A percentile compares a stretch with the other conserved stretches of the same genome.
phyloP scores from a whole-genome alignment of 2,329 filamentous ascomycete species.

The Aureobasidium zeae region DNA sequence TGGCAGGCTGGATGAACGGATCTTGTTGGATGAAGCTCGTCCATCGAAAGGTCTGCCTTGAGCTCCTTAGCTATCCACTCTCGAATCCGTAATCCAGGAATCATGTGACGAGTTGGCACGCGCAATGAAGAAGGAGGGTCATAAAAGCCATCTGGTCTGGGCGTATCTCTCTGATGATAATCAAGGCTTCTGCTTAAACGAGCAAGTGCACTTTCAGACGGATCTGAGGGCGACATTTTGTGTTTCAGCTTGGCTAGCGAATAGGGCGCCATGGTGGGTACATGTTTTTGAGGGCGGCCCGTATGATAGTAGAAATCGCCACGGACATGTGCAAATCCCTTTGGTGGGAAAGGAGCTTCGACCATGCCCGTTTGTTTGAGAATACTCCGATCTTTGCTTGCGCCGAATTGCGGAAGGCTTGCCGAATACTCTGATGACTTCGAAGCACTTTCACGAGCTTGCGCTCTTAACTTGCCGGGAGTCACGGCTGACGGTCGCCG shows the following conservation, averaged over 20 bases:
- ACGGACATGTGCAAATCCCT: slow-evolving; percentile 55
- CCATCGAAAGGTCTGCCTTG: neutral
- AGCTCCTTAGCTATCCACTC: neutral
- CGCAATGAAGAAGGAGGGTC: slow-evolving; percentile 19
- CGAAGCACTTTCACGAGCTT: slow-evolving; percentile 22
- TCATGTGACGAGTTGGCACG: slow-evolving; percentile 25
- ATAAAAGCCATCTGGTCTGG: slow-evolving; percentile 16
- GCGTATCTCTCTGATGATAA: slow-evolving; percentile 21
- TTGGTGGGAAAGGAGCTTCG: slow-evolving; percentile 63
- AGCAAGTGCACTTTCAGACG: slow-evolving; percentile 22
- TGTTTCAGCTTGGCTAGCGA: slow-evolving; percentile 35
- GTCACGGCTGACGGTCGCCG: slow-evolving; percentile 34
- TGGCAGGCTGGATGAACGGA: slow-evolving; percentile 51
- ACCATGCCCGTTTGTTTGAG: slow-evolving; percentile 56
- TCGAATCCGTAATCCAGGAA: slow-evolving; percentile 31
- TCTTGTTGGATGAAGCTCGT: neutral
- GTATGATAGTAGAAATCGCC: slow-evolving; percentile 29
- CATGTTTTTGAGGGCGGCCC: neutral
- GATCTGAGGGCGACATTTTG: slow-evolving; percentile 20
- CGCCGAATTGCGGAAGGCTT: slow-evolving; percentile 20
- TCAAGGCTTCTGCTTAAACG: slow-evolving; percentile 17
- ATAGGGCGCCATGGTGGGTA: neutral
- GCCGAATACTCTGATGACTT: slow-evolving; percentile 20
- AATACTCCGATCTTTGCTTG: slow-evolving; percentile 23
- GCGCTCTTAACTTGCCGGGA: slow-evolving; percentile 37